phyloP scores from a whole-genome alignment of 2,329 filamentous ascomycete genomes.

The Ceratocystis albifundus region DNA sequence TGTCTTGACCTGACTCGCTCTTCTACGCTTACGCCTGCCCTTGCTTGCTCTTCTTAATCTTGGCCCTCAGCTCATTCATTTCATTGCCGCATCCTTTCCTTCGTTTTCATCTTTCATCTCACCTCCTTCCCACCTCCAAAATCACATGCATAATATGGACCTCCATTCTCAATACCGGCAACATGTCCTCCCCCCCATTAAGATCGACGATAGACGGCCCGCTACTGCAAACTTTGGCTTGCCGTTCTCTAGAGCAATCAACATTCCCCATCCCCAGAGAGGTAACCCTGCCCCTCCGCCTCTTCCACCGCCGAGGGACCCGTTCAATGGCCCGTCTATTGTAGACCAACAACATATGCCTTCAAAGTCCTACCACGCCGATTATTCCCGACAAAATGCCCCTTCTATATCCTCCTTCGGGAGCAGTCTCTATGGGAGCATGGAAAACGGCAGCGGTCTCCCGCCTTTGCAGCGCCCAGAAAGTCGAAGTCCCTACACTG shows the following conservation, averaged over 20 bases:
- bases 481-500: constrained; percentile 27
- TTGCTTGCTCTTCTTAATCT: not conserved
- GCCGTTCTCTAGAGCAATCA: constrained; percentile 21
- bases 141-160: constrained; percentile 18
- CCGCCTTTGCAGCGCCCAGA: constrained; percentile 18
- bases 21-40: not conserved
- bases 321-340: constrained; percentile 14
- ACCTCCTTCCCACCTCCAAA: not conserved
- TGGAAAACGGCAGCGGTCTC: constrained; percentile 30
- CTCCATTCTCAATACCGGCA: constrained; percentile 19
- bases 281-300: constrained; percentile 22
- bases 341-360: constrained; percentile 10
- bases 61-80: not conserved
- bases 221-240: constrained; percentile 14
- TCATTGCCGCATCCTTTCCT: not conserved
- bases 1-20: not conserved
- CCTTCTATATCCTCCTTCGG: constrained; percentile 22
- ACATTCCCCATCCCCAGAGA: constrained; percentile 22
- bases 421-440: constrained; percentile 34
- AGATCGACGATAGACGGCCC: constrained; percentile 21
- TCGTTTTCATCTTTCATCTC: not conserved
- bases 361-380: constrained; percentile 11
- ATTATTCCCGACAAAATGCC: constrained; percentile 9
- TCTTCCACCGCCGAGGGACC: constrained; percentile 23
- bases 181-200: constrained; percentile 23